Conservation (phyloP, 352 stramenopile genomes). For the Pythium oligandrum region DNA sequence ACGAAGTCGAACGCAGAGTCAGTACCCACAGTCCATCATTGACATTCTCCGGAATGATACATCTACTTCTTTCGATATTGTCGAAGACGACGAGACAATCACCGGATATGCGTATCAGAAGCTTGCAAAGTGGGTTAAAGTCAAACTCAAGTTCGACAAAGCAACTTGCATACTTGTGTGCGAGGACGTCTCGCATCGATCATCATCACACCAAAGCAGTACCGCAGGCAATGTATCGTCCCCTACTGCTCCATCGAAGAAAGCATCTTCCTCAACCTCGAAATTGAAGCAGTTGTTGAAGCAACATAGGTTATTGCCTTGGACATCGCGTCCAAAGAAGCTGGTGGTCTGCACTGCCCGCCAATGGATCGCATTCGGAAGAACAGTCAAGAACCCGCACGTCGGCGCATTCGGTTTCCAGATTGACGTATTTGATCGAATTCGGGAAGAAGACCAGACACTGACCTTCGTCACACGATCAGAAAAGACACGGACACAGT, state of each 20-base stretch:
- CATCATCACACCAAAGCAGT: slow-evolving; percentile 1
- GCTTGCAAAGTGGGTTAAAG: slow-evolving; percentile 65
- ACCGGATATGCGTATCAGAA: slow-evolving; percentile 75
- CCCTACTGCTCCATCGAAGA: slow-evolving; percentile 6
- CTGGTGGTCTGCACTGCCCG: slow-evolving; percentile 68
- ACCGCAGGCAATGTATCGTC: slow-evolving; percentile 2
- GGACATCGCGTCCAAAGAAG: slow-evolving; percentile 49
- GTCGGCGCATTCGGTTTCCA: slow-evolving; percentile 73
- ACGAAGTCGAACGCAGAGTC: slow-evolving; percentile 62
- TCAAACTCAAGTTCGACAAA: slow-evolving; percentile 69
- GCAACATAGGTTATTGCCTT: slow-evolving; percentile 42
- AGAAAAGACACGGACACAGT: slow-evolving; percentile 41
- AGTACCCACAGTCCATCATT: slow-evolving; percentile 65
- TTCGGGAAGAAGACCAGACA: slow-evolving; percentile 66
- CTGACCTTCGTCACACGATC: slow-evolving; percentile 73
- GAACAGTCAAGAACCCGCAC: slow-evolving; percentile 61
- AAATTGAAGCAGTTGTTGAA: slow-evolving; percentile 66
- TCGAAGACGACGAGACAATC: slow-evolving; percentile 49
- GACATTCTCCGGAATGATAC: slow-evolving; percentile 60
- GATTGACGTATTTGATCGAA: slow-evolving; percentile 69
- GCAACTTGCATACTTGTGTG: slow-evolving; percentile 31
- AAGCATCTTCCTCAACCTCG: slow-evolving; percentile 23
- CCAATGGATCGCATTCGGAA: slow-evolving; percentile 74
- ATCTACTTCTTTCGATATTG: slow-evolving; percentile 46
- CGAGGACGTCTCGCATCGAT: slow-evolving; percentile 27